Evolutionary conservation across 805 yeast species (phyloP), one percentile per base, ranked within the genome.

Genomic region (Candida adriatica): DNA sequence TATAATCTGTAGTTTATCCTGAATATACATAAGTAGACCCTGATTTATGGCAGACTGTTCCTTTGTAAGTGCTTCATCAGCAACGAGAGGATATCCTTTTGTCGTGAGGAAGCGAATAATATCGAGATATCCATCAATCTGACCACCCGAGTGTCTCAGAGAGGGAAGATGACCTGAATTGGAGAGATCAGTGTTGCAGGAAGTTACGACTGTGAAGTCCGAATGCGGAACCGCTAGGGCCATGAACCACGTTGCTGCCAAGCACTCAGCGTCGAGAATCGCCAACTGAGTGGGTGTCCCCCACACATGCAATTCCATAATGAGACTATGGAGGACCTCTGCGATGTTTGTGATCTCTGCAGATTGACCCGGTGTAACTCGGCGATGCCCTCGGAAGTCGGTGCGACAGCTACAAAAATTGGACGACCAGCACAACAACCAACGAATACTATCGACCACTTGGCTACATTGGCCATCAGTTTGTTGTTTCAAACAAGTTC

Each of bases 141-240:
- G 31, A 1, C 31, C 46, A 8, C 35, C 43, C 1, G 43, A 41
- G 30, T 29, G 18, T 26, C 30, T 50, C 28, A 75, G 49, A 3
- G 66, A 50, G 1, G 90, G 90, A 13, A 79, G 49, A 28, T 53
- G 58, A 3, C 66, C 68, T 8, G 61, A 59, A 8, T 60, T 62
- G 1, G 83, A 70, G 8, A 70, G 34, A 43, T 71, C 72, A 9
- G 76, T 67, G 48, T 79, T 77, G 33, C 73, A 70, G 2, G 83
- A 74, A 2, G 77, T 66, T 7, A 74, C 65, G 2, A 79, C 48
- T 22, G 55, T 58, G 38, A 42, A 36, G n/a, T 22, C 49, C 29
- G 18, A 27, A 21, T 28, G 40, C 0, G 43, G 43, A 18, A 35
- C 57, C 43, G 31, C 51, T 29, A 43, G 42, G 26, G 34, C 28